These are phyloP conservation scores for Candida nemodendra DNA, from an alignment of 805 yeast species.

Conservation along the genomic window DNA sequence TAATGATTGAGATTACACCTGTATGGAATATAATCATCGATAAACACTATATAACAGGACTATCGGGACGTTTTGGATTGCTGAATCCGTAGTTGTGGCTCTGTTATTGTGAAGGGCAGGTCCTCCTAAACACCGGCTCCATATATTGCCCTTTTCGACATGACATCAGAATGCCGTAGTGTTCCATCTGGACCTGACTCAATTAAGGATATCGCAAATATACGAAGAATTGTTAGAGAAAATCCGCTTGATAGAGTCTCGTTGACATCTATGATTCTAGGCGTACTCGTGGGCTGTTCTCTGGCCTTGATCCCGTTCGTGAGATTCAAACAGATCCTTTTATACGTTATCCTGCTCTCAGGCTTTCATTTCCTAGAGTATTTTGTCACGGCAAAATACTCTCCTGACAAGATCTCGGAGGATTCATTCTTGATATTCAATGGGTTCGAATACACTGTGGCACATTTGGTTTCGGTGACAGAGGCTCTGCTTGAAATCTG, in stretches of 20 bases:
- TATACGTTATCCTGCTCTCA: slow-evolving; percentile 54
- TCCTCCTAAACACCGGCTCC: too few relatives aligned
- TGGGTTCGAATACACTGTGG: slow-evolving; percentile 55
- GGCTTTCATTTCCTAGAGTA: slow-evolving; percentile 83
- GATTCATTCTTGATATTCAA: slow-evolving; percentile 71
- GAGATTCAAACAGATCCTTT: slow-evolving; percentile 29
- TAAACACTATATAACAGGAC: too few relatives aligned
- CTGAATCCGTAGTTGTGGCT: too few relatives aligned
- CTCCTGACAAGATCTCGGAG: slow-evolving; percentile 60
- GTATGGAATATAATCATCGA: too few relatives aligned
- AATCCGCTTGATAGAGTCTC: slow-evolving; percentile 43
- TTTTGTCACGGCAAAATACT: slow-evolving; percentile 72
- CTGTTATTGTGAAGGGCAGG: too few relatives aligned
- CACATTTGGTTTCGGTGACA: slow-evolving; percentile 52
- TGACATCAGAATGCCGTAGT: too few relatives aligned
- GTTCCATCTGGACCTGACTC: slow-evolving; percentile 6
- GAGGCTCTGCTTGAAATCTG: slow-evolving; percentile 48
- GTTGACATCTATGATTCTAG: slow-evolving; percentile 44
- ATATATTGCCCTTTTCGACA: too few relatives aligned
- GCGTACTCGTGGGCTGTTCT: slow-evolving; percentile 41
- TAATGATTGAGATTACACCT: too few relatives aligned
- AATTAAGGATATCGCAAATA: slow-evolving; percentile 6
- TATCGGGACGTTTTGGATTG: too few relatives aligned
- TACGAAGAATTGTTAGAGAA: slow-evolving; percentile 20
- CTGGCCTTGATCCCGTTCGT: slow-evolving; percentile 29